A percentile compares a stretch with the other conserved stretches of the same genome.
phyloP scores from a whole-genome alignment of 805 yeast genomes.

The Groenewaldozyma tartarivorans region DNA sequence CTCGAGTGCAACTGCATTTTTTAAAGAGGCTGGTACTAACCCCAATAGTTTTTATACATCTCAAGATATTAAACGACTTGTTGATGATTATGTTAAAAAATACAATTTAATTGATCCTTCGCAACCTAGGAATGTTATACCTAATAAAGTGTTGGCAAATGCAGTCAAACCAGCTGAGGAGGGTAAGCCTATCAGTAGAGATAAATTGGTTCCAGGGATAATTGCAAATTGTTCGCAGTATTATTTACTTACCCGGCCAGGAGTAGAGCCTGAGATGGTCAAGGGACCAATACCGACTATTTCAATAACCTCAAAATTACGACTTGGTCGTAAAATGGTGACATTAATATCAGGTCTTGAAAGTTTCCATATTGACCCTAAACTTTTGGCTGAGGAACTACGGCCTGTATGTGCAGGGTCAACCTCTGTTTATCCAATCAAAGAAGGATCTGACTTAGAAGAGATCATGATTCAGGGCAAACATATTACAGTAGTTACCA shows the following conservation, averaged over 20 bases:
- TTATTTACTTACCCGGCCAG: slow-evolving; percentile 41
- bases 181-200: slow-evolving; percentile 22
- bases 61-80: slow-evolving; percentile 42
- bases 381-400: slow-evolving; percentile 55
- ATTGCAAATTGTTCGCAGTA: slow-evolving; percentile 33
- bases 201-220: slow-evolving; percentile 31
- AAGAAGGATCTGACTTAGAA: slow-evolving; percentile 42
- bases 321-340: slow-evolving; percentile 71
- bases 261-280: slow-evolving; percentile 31
- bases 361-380: slow-evolving; percentile 53
- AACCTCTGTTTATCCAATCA: slow-evolving; percentile 41
- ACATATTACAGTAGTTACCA: slow-evolving; percentile 56
- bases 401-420: slow-evolving; percentile 85
- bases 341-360: slow-evolving; percentile 69
- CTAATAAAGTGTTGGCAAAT: slow-evolving; percentile 43
- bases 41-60: slow-evolving; percentile 36
- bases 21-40: slow-evolving; percentile 12
- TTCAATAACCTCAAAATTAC: slow-evolving; percentile 57
- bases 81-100: slow-evolving; percentile 47
- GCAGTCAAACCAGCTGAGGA: slow-evolving; percentile 28
- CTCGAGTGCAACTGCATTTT: slow-evolving; percentile 17
- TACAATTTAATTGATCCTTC: slow-evolving; percentile 41
- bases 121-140: slow-evolving; percentile 32
- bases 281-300: slow-evolving; percentile 67
- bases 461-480: slow-evolving; percentile 91